A percentile compares a stretch with the other conserved stretches of the same genome.
Conservation (phyloP, 768 basidiomycete genomes). For the Gyrodon lividus region DNA sequence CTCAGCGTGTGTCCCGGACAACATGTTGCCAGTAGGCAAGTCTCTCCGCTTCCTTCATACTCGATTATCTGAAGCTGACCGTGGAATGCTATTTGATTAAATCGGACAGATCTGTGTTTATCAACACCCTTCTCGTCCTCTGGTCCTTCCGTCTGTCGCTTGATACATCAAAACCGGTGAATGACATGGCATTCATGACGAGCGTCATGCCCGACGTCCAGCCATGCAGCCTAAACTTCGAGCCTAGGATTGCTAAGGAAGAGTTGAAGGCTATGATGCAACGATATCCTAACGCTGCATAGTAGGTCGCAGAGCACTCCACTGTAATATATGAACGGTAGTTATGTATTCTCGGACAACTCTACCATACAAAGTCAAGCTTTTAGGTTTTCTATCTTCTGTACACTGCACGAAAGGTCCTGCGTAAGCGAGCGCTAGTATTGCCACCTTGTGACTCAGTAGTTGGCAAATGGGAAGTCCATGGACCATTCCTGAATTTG, state of each 20-base stretch:
- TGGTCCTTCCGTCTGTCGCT: conserved; percentile 56
- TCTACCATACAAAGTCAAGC: too few relatives aligned
- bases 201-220: conserved; percentile 18
- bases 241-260: conserved; percentile 35
- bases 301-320: too few relatives aligned
- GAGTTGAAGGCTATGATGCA: conserved; percentile 8
- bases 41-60: background rate
- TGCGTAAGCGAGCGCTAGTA: too few relatives aligned
- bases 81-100: background rate
- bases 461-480: too few relatives aligned
- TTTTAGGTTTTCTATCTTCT: too few relatives aligned
- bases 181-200: conserved; percentile 53
- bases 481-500: too few relatives aligned
- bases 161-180: conserved; percentile 49
- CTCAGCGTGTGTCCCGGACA: conserved; percentile 58
- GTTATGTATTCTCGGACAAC: too few relatives aligned
- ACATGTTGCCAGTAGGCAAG: conserved; percentile 46
- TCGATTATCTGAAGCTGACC: background rate
- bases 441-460: too few relatives aligned
- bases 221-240: conserved; percentile 54
- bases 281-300: too few relatives aligned
- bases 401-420: too few relatives aligned
- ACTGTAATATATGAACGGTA: too few relatives aligned
- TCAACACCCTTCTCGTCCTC: conserved; percentile 57
- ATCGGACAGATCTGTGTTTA: conserved; percentile 49